Conservation (phyloP, 371 early-diverging fungal species). For the Hamiltosporidium magnivora region DNA sequence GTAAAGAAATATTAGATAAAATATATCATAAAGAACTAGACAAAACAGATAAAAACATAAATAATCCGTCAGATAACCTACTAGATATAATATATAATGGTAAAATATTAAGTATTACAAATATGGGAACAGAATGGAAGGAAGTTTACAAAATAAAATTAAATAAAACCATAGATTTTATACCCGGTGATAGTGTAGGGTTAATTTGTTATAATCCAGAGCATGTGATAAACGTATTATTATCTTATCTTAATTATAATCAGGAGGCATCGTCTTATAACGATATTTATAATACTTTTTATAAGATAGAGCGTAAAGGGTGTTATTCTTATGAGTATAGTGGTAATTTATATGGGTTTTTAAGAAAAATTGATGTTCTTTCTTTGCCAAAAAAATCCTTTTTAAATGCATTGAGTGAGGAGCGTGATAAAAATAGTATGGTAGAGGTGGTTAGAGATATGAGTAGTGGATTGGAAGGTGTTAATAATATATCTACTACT, state of each 20-base stretch:
- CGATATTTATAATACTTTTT: background rate
- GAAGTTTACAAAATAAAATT: slow-evolving; percentile 23
- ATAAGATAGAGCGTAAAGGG: slow-evolving; percentile 13
- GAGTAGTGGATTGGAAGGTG: no score
- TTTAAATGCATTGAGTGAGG: slow-evolving; percentile 26
- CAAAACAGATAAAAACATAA: no score
- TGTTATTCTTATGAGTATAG: slow-evolving; percentile 21
- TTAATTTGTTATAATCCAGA: slow-evolving; percentile 25
- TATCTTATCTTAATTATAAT: background rate
- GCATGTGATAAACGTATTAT: slow-evolving; percentile 3
- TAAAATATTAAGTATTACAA: no score
- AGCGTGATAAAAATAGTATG: background rate
- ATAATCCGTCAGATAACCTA: no score
- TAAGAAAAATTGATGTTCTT: slow-evolving; percentile 39
- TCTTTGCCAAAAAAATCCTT: slow-evolving; percentile 38
- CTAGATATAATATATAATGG: no score
- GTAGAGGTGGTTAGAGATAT: no score
- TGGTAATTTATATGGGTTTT: slow-evolving; percentile 39
- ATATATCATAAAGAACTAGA: no score
- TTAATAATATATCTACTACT: background rate
- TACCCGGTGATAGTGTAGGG: slow-evolving; percentile 34
- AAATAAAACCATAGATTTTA: slow-evolving; percentile 7
- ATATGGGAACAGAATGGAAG: slow-evolving; percentile 14
- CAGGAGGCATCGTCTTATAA: no score
- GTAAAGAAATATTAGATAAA: no score